A percentile compares a stretch with the other conserved stretches of the same genome.
Conservation (phyloP, 495 filamentous ascomycete genomes). For the Trichodelitschia bisporula region DNA sequence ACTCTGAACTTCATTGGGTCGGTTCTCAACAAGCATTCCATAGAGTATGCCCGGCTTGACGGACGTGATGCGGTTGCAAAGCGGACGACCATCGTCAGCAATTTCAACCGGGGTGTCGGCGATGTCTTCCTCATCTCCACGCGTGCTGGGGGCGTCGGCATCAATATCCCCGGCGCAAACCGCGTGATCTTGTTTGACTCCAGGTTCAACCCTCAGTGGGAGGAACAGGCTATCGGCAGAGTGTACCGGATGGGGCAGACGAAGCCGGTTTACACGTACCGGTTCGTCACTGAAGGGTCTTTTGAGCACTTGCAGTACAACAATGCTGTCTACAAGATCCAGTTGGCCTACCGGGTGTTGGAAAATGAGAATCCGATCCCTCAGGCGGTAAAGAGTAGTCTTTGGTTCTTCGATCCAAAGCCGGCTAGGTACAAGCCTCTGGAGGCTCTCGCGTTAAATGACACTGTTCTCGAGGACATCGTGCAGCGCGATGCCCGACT, state of each 20-base stretch:
- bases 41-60: conserved; percentile 33
- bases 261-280: conserved; percentile 72
- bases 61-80: conserved; percentile 26
- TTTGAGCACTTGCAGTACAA: conserved; percentile 52
- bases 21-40: conserved; percentile 16
- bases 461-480: no score
- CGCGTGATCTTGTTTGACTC: conserved; percentile 76
- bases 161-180: conserved; percentile 72
- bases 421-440: no score
- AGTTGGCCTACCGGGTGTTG: conserved; percentile 53
- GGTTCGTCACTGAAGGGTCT: conserved; percentile 56
- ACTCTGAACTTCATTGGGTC: conserved; percentile 44
- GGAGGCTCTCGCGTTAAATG: no score
- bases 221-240: conserved; percentile 74
- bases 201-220: conserved; percentile 52
- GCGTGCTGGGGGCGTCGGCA: conserved; percentile 49
- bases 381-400: conserved; percentile 22
- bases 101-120: conserved; percentile 32
- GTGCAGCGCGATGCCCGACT: no score
- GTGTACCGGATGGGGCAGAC: conserved; percentile 69
- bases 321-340: conserved; percentile 51
- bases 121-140: conserved; percentile 63
- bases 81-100: conserved; percentile 34
- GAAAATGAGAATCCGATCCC: conserved; percentile 55
- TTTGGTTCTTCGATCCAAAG: no score